Conservation (phyloP, 345 rosid species). For the Kernera saxatilis region DNA sequence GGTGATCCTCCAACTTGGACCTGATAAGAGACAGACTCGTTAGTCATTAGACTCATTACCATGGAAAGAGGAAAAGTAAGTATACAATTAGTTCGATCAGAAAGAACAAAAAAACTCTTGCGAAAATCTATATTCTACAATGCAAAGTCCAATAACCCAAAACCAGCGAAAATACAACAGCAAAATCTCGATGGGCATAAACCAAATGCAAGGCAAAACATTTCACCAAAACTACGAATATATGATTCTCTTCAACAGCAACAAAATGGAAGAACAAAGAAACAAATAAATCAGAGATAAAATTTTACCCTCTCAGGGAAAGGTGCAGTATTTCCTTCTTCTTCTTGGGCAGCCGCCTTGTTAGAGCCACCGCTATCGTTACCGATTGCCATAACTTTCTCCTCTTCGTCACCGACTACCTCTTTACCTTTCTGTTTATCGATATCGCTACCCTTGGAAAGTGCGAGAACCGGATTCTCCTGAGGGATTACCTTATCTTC, state of each 20-base stretch:
- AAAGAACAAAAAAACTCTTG: neutral
- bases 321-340: slow-evolving; percentile 87
- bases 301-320: slow-evolving; percentile 72
- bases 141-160: neutral
- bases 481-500: slow-evolving; percentile 24
- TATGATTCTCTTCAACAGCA: neutral
- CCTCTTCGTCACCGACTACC: slow-evolving; percentile 20
- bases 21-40: slow-evolving; percentile 32
- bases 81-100: neutral
- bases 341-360: slow-evolving; percentile 73
- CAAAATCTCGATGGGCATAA: neutral
- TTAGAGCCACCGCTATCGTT: slow-evolving; percentile 74
- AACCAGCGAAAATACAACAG: neutral
- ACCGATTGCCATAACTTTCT: slow-evolving; percentile 46
- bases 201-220: neutral
- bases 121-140: neutral
- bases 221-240: neutral
- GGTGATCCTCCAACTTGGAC: slow-evolving; percentile 98
- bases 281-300: neutral
- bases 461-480: slow-evolving; percentile 30
- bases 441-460: slow-evolving; percentile 30
- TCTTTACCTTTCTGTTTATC: slow-evolving; percentile 33
- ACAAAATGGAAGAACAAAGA: neutral
- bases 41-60: too few species aligned
- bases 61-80: neutral